phyloP scores from a whole-genome alignment of 2,329 filamentous ascomycete genomes.

The Aureobasidium subglaciale region DNA sequence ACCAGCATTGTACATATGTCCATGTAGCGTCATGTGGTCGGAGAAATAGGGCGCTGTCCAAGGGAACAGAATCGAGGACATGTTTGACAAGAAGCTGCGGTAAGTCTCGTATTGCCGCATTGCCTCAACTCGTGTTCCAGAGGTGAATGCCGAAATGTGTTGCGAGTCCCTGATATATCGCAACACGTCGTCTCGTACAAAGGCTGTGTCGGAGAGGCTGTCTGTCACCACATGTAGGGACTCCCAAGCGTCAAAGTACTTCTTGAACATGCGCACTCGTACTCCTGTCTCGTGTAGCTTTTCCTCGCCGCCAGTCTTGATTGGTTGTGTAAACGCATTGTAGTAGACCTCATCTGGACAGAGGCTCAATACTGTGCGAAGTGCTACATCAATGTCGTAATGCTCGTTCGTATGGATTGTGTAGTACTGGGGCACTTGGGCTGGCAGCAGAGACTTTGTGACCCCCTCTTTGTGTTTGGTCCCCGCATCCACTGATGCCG shows the following conservation, averaged over 20 bases:
- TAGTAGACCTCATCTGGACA: conserved; percentile 30
- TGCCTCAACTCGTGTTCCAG: conserved; percentile 25
- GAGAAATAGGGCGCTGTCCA: conserved; percentile 37
- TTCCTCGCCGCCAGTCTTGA: conserved; percentile 33
- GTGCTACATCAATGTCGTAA: conserved; percentile 9
- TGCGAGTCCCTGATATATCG: conserved; percentile 29
- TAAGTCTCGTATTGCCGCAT: conserved; percentile 38
- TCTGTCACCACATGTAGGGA: conserved; percentile 27
- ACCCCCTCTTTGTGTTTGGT: not conserved
- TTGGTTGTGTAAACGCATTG: conserved; percentile 31
- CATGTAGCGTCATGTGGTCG: conserved; percentile 39
- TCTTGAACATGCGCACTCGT: conserved; percentile 35
- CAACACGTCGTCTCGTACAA: conserved; percentile 36
- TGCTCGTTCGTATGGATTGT: conserved; percentile 7
- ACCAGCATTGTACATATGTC: conserved; percentile 36
- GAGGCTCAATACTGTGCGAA: conserved; percentile 22
- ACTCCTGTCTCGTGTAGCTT: conserved; percentile 35
- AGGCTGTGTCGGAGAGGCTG: conserved; percentile 26
- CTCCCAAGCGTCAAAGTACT: conserved; percentile 37
- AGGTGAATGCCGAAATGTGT: conserved; percentile 19
- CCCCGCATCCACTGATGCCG: not conserved
- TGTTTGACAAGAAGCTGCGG: conserved; percentile 33
- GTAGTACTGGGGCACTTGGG: conserved; percentile 3
- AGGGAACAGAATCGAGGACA: conserved; percentile 35
- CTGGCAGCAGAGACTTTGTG: not conserved